Base-by-base conservation (phyloP, 2,329 filamentous ascomycete species). In the Aspergillus tanneri region DNA sequence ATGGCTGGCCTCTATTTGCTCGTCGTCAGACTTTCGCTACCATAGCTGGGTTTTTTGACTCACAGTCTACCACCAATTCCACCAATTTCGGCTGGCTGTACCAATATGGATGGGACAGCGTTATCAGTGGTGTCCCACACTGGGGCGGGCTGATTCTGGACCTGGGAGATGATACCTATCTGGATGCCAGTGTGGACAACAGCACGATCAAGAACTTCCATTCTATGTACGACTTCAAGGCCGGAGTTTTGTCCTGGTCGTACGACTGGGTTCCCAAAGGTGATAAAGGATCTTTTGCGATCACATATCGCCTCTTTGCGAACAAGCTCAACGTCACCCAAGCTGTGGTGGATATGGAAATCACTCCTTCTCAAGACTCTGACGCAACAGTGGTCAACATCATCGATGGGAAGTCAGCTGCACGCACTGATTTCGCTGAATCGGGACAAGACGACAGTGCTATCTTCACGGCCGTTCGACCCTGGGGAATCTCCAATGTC, bases 71-170 rank as follows among this genome's bases (percentile, higher is more conserved):
- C 23, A 81, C 77, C 0, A 82, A 80, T 36, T 76, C 77, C 0
- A 78, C 79, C 5, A 88, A 88, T 56, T 87, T 85, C 56, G 76
- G 76, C 0, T 88, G 86, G 84, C 65, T 89, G 35, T 76, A 80
- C 47, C 81, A 88, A 55, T 85, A 86, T 66, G 85, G 85, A 5
- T 80, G 80, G 48, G 86, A 90, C 59, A 86, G 81, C 56, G 83
- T 86, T 42, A 86, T 88, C 53, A 81, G 79, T 43, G 86, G 86
- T 19, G 77, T 90, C 12, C 86, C 86, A 5, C 85, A 88, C 61
- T 86, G 84, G 77, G 76, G 77, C 21, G 82, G 80, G 1, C 68
- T 87, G 28, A 65, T 83, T 27, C 72, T 87, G 14, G 76, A 82
- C 43, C 68, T 81, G 3, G 78, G 77, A 2, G 72, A 77, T 46